A percentile compares a stretch with the other conserved stretches of the same genome.
Conservation (phyloP, 768 basidiomycete genomes). For the Naematelia encephala region DNA sequence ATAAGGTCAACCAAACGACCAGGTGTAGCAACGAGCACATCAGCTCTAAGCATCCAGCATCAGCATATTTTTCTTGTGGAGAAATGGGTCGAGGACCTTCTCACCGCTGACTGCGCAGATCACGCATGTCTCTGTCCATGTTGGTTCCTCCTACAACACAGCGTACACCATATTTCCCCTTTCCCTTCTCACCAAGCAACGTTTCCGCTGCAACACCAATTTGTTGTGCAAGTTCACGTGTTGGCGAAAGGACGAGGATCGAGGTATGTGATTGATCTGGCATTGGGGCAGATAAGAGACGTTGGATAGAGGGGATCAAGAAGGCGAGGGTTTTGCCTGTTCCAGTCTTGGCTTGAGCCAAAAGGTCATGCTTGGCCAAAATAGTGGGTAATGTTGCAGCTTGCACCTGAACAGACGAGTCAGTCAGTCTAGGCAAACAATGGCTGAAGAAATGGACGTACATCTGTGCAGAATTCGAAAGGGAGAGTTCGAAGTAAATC, state of each 20-base stretch:
- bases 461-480: conserved; percentile 43
- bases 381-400: conserved; percentile 61
- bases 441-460: conserved; percentile 9
- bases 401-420: conserved; percentile 52
- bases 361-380: conserved; percentile 63
- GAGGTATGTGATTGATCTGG: conserved; percentile 67
- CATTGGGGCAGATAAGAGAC: conserved; percentile 63
- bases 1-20: conserved; percentile 65
- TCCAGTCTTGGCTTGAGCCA: conserved; percentile 69
- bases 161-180: conserved; percentile 52
- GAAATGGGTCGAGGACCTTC: conserved; percentile 61
- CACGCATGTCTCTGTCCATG: conserved; percentile 43
- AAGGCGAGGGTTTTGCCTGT: conserved; percentile 74
- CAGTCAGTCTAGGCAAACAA: neutral
- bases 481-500: conserved; percentile 20
- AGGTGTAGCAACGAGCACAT: conserved; percentile 68
- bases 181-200: conserved; percentile 52
- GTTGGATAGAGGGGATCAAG: conserved; percentile 65
- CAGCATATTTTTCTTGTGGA: neutral
- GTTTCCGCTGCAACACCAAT: conserved; percentile 56
- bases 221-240: conserved; percentile 91
- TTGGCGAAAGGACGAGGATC: conserved; percentile 95
- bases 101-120: conserved; percentile 40
- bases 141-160: conserved; percentile 62
- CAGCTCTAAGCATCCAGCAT: conserved; percentile 18